Percentiles rank a stretch among this genome's conserved stretches.
These are phyloP conservation scores for Scedosporium boydii DNA, from an alignment of 2,329 filamentous ascomycete species.

Conservation along the genomic window DNA sequence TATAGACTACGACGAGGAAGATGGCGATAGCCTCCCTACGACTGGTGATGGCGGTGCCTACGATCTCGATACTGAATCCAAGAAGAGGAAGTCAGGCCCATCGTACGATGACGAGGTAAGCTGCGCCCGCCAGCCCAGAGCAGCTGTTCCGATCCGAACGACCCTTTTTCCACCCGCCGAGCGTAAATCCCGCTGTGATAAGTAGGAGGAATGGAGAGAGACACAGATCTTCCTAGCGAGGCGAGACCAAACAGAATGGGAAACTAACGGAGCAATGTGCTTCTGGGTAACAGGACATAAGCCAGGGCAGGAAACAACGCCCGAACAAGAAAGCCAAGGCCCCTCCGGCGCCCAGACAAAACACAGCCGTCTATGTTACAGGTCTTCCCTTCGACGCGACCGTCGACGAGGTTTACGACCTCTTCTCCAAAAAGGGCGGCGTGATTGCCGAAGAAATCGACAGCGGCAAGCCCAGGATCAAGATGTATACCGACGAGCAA, in stretches of 20 bases:
- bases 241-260: background rate
- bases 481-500: slow-evolving; percentile 75
- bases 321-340: slow-evolving; percentile 37
- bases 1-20: slow-evolving; percentile 29
- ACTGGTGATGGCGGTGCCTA: slow-evolving; percentile 11
- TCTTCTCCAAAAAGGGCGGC: slow-evolving; percentile 77
- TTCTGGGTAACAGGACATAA: slow-evolving; percentile 6
- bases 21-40: background rate
- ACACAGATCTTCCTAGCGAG: background rate
- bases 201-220: background rate
- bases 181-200: background rate
- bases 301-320: slow-evolving; percentile 15
- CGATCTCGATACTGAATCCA: slow-evolving; percentile 14
- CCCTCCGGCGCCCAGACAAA: slow-evolving; percentile 49
- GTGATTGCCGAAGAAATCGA: slow-evolving; percentile 94
- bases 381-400: slow-evolving; percentile 74
- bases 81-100: slow-evolving; percentile 33
- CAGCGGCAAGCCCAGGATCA: slow-evolving; percentile 77
- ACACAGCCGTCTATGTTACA: slow-evolving; percentile 88
- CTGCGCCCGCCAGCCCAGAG: slow-evolving; percentile 13
- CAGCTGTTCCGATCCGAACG: slow-evolving; percentile 2
- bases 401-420: slow-evolving; percentile 67
- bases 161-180: background rate
- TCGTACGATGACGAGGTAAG: slow-evolving; percentile 33
- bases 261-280: slow-evolving; percentile 3